Evolutionary conservation across 805 yeast genomes (phyloP).

Genomic region (Ogataea minuta): DNA sequence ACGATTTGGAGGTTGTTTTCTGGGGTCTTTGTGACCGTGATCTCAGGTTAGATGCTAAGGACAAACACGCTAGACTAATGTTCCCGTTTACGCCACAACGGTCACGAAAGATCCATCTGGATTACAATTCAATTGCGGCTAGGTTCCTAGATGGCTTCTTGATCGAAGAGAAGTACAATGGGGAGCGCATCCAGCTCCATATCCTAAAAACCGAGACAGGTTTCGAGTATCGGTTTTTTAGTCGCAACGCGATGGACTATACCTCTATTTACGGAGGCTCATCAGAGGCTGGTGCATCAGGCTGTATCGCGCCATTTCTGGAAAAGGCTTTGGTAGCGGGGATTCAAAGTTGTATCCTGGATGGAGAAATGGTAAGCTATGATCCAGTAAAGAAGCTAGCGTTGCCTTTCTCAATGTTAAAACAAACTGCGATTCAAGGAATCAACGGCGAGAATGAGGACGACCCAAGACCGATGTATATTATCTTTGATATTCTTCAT

Average conservation of each 20-base stretch:
- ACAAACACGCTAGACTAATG: conserved; percentile 43
- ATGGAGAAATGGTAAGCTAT: conserved; percentile 93
- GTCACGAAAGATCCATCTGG: conserved; percentile 52
- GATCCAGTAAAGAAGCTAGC: conserved; percentile 56
- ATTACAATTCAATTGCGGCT: conserved; percentile 49
- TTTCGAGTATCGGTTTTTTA: conserved; percentile 45
- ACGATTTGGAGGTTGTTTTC: conserved; percentile 60
- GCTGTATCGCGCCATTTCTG: conserved; percentile 35
- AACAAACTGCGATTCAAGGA: conserved; percentile 62
- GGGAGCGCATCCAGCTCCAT: conserved; percentile 84
- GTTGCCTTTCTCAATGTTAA: conserved; percentile 79
- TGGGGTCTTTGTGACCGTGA: conserved; percentile 51
- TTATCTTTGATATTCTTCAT: conserved; percentile 72
- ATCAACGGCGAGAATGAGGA: conserved; percentile 24
- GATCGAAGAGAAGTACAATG: conserved; percentile 91
- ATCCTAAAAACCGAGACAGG: conserved; percentile 47
- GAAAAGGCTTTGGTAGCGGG: conserved; percentile 28
- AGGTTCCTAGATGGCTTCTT: conserved; percentile 47
- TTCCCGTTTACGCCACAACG: conserved; percentile 75
- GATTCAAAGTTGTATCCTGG: conserved; percentile 50
- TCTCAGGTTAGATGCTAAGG: conserved; percentile 39
- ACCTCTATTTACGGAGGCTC: conserved; percentile 62
- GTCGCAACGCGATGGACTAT: conserved; percentile 72
- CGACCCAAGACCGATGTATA: conserved; percentile 47
- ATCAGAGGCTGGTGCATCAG: conserved; percentile 19